phyloP scores from a whole-genome alignment of 2,329 filamentous ascomycete species.

The Paradendryphiella salina region DNA sequence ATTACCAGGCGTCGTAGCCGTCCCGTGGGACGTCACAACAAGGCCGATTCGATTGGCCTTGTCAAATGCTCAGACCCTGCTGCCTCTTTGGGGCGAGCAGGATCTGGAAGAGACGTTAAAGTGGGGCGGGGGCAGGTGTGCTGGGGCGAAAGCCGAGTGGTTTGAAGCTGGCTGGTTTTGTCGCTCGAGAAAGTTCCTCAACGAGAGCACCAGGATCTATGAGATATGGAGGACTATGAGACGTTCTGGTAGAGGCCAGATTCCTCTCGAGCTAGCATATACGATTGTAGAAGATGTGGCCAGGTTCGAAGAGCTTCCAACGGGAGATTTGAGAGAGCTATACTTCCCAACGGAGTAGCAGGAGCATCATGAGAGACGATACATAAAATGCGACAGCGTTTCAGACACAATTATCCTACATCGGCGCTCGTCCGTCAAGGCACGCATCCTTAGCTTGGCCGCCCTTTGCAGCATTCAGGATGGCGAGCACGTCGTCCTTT shows the following conservation, averaged over 20 bases:
- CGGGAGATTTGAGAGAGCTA: constrained; percentile 4
- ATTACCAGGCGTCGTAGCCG: neutral
- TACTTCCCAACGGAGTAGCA: constrained; percentile 3
- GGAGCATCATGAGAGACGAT: neutral
- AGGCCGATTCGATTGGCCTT: constrained; percentile 4
- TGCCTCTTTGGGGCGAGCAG: constrained; percentile 9
- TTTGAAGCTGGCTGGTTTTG: constrained; percentile 13
- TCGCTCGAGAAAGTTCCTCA: constrained; percentile 10
- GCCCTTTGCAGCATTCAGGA: constrained; percentile 13
- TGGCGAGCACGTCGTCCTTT: constrained; percentile 19
- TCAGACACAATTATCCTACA: neutral
- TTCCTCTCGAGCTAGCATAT: constrained; percentile 17
- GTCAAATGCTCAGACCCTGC: neutral
- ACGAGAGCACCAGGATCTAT: constrained; percentile 11
- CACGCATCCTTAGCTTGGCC: neutral
- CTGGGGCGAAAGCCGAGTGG: neutral
- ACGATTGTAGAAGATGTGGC: constrained; percentile 15
- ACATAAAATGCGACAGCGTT: neutral
- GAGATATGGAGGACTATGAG: constrained; percentile 21
- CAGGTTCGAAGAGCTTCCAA: constrained; percentile 9
- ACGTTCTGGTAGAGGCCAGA: constrained; percentile 8
- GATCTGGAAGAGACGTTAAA: constrained; percentile 8
- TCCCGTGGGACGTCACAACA: constrained; percentile 10
- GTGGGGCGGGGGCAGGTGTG: neutral
- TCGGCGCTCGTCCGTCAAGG: neutral